Conservation (phyloP, 164 flowering plant genomes). For the Aristolochia contorta region DNA sequence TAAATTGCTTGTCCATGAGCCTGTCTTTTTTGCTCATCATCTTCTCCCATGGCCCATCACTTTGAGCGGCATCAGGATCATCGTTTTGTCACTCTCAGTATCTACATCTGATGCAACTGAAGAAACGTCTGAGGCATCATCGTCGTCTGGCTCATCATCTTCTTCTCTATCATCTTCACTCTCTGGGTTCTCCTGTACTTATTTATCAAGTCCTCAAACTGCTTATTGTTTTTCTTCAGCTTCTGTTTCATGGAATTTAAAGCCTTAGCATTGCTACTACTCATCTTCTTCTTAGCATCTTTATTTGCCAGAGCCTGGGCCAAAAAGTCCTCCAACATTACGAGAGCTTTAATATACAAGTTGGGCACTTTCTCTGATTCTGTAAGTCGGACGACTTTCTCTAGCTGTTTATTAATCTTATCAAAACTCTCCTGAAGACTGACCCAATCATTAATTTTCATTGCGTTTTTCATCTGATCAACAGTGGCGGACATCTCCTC, state of each 20-base stretch:
- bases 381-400: constrained; percentile 75
- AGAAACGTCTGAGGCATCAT: too few species aligned
- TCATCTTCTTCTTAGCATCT: constrained; percentile 94
- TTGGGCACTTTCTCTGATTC: constrained; percentile 57
- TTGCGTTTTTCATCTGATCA: constrained; percentile 83
- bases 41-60: constrained; percentile 45
- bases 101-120: too few species aligned
- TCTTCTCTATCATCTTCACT: constrained; percentile 44
- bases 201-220: constrained; percentile 61
- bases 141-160: constrained; percentile 23
- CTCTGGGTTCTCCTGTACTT: constrained; percentile 71
- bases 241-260: constrained; percentile 90
- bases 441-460: constrained; percentile 95
- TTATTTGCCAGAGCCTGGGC: constrained; percentile 70
- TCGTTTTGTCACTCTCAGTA: constrained; percentile 14
- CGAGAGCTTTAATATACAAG: constrained; percentile 68
- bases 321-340: constrained; percentile 74
- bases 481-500: constrained; percentile 66
- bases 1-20: constrained; percentile 70
- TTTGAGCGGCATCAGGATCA: constrained; percentile 22
- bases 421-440: constrained; percentile 78
- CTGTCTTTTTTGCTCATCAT: constrained; percentile 64
- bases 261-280: constrained; percentile 74
- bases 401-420: constrained; percentile 79
- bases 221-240: constrained; percentile 83